Conservation (phyloP, 140 eudicot genomes). For the Bidens hawaiensis region DNA sequence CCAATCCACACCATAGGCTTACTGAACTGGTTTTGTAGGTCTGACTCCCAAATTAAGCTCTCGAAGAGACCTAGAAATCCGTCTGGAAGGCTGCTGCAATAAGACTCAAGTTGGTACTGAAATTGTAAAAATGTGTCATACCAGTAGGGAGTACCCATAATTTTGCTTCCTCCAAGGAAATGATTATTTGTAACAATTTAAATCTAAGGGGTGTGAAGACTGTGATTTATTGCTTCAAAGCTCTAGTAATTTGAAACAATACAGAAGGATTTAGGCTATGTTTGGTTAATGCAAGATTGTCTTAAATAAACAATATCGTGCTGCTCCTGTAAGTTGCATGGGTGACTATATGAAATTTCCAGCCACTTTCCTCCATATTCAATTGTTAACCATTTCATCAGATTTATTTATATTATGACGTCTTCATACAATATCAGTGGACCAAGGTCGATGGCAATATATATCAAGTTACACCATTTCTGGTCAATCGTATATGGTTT, state of each 20-base stretch:
- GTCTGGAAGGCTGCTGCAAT: neutral
- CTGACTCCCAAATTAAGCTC: neutral
- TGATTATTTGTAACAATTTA: neutral
- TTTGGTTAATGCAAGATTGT: neutral
- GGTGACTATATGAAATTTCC: neutral
- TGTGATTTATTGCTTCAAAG: neutral
- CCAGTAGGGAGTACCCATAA: neutral
- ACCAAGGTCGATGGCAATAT: neutral
- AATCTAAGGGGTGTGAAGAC: neutral
- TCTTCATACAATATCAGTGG: neutral
- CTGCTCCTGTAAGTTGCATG: neutral
- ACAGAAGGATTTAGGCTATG: neutral
- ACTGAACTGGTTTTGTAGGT: neutral
- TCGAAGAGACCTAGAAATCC: neutral
- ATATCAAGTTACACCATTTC: neutral
- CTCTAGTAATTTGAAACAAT: neutral
- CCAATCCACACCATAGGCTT: conserved; percentile 10
- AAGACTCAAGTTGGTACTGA: neutral
- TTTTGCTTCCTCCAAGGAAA: neutral
- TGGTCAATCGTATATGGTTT: neutral
- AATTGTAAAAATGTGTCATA: too few relatives aligned
- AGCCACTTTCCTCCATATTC: neutral
- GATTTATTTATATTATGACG: too few relatives aligned
- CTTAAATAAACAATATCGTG: neutral
- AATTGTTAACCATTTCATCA: neutral